phyloP scores from a whole-genome alignment of 192 early-diverging fungal species.

The Coemansia sp. region DNA sequence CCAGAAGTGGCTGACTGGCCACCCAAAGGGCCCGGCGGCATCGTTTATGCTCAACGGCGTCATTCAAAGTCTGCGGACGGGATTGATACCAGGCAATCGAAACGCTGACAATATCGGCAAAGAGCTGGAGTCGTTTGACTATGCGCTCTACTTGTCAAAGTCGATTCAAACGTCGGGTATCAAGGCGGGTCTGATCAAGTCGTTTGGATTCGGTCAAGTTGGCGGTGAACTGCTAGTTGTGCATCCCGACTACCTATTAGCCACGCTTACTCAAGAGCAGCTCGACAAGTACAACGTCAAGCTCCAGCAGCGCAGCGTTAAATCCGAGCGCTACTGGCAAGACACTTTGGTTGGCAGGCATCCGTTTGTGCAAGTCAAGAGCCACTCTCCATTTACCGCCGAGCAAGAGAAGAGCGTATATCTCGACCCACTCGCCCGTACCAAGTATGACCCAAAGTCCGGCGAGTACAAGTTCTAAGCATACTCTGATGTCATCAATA shows the following conservation, averaged over 20 bases:
- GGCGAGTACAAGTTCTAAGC: conserved; percentile 11
- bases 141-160: conserved; percentile 84
- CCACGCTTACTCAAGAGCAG: conserved; percentile 68
- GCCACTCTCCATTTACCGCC: conserved; percentile 81
- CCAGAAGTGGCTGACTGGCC: conserved; percentile 44
- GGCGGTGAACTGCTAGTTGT: conserved; percentile 88
- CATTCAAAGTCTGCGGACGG: conserved; percentile 81
- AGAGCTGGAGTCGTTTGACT: conserved; percentile 65
- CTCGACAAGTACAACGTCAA: conserved; percentile 75
- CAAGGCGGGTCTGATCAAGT: conserved; percentile 89
- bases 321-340: conserved; percentile 88
- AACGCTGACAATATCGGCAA: conserved; percentile 57
- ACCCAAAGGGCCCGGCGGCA: conserved; percentile 91
- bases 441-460: conserved; percentile 62
- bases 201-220: conserved; percentile 94
- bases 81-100: conserved; percentile 91
- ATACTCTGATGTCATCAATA: not conserved
- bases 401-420: conserved; percentile 82
- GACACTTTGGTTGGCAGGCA: conserved; percentile 81
- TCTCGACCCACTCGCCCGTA: conserved; percentile 86
- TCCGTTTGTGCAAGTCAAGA: conserved; percentile 87
- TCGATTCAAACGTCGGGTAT: conserved; percentile 91
- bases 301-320: conserved; percentile 71
- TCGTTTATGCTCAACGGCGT: conserved; percentile 96
- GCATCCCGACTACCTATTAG: conserved; percentile 90